Percentiles rank a stretch among this genome's conserved stretches.
phyloP scores from a whole-genome alignment of 108 stramenopile species.

The Nitzschia sp. region DNA sequence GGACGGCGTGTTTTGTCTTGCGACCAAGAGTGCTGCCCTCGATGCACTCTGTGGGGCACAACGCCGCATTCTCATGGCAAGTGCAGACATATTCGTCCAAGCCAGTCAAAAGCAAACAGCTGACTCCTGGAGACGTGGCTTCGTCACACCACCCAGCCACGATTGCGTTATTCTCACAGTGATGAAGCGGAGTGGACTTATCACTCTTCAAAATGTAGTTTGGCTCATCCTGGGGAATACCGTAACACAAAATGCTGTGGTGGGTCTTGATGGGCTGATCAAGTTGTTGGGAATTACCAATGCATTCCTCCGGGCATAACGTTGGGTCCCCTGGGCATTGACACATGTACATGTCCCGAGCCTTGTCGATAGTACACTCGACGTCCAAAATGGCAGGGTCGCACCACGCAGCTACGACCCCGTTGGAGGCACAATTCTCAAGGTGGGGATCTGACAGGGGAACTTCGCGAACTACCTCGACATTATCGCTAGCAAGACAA shows the following conservation, averaged over 20 bases:
- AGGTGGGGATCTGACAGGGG: not conserved
- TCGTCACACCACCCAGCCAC: conserved; percentile 42
- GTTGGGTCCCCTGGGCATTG: conserved; percentile 23
- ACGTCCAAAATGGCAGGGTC: not conserved
- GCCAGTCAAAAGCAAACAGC: conserved; percentile 15
- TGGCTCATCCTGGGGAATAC: conserved; percentile 36
- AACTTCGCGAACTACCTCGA: not conserved
- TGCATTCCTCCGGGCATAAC: conserved; percentile 31
- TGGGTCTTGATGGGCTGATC: conserved; percentile 9
- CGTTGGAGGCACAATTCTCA: conserved; percentile 19
- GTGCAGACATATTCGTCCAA: conserved; percentile 37
- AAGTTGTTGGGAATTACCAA: not conserved
- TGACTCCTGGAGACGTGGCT: not conserved
- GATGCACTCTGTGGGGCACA: conserved; percentile 36
- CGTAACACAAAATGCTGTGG: conserved; percentile 31
- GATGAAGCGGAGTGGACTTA: conserved; percentile 1
- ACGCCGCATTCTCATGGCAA: conserved; percentile 21
- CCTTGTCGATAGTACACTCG: conserved; percentile 17
- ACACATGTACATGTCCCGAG: conserved; percentile 27
- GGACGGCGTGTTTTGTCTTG: conserved; percentile 18
- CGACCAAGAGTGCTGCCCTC: conserved; percentile 9
- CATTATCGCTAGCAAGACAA: not conserved
- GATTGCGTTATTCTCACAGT: conserved; percentile 36
- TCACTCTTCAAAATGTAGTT: conserved; percentile 35
- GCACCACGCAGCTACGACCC: conserved; percentile 32